These are phyloP conservation scores for Mycena amicta DNA, from an alignment of 768 basidiomycete genomes.

Conservation along the genomic window DNA sequence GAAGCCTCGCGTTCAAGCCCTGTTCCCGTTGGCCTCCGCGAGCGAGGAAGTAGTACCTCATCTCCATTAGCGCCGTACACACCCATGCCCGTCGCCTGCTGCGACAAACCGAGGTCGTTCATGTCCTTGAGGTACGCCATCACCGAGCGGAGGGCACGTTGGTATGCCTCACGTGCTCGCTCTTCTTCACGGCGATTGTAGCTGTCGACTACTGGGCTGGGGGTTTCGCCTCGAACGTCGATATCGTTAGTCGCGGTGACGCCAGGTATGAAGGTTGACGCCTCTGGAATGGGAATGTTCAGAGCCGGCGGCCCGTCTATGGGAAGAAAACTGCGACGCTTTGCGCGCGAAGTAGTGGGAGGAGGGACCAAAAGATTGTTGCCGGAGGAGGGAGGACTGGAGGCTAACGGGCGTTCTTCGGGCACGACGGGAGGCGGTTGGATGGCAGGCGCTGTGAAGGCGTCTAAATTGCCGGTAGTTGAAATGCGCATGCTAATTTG, in stretches of 20 bases:
- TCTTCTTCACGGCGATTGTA: conserved; percentile 69
- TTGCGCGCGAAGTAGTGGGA: conserved; percentile 55
- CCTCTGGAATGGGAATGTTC: conserved; percentile 64
- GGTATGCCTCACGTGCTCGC: conserved; percentile 68
- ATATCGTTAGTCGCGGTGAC: conserved; percentile 45
- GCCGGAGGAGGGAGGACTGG: conserved; percentile 26
- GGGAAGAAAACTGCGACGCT: conserved; percentile 88
- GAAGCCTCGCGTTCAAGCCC: conserved; percentile 63
- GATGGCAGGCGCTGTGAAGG: conserved; percentile 30
- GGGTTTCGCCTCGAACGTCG: conserved; percentile 34
- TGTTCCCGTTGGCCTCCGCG: conserved; percentile 69
- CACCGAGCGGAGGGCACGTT: conserved; percentile 82
- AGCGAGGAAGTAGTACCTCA: conserved; percentile 45
- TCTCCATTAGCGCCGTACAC: conserved; percentile 59
- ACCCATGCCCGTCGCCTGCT: conserved; percentile 58
- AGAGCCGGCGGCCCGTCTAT: conserved; percentile 68
- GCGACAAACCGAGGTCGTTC: conserved; percentile 82
- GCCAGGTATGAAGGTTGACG: conserved; percentile 60
- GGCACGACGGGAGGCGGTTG: conserved; percentile 19
- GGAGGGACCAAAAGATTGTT: conserved; percentile 46
- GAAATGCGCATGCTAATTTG: conserved; percentile 75
- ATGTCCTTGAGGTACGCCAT: conserved; percentile 97
- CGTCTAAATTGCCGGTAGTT: conserved; percentile 64
- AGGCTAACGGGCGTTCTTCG: conserved; percentile 28
- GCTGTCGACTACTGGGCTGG: conserved; percentile 47